Base-by-base conservation (phyloP, 495 filamentous ascomycete genomes). In the Lepidopterella palustris region DNA sequence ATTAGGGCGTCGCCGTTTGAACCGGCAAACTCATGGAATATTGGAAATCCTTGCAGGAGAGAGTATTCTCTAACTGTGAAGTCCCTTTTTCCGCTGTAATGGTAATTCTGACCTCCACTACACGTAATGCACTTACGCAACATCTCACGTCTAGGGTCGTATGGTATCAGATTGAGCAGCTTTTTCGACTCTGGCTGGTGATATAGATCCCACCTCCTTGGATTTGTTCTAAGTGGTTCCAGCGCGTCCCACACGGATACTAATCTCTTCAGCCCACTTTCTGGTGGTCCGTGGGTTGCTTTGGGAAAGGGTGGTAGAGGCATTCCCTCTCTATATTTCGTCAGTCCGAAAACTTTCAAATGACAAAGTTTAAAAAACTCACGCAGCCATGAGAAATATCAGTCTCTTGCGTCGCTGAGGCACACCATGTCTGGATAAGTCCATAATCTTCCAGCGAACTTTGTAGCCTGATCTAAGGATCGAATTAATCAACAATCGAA, bases 321-420 rank as follows among this genome's bases (percentile, higher is more conserved):
- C 64, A 92, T 89, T 0, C 91, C 92, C 85, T 89, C 55, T 39
- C 57, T 24, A 27, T 20, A 55, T 25, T 49, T 69, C 59, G 70
- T 65, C 56, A 57, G 26, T 42, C n/a, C 62, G 48, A 66, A 42
- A 2, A 2, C 2, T 39, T 55, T 57, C 42, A 57, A 32, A 31
- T 57, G 18, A 59, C 26, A 8, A 45, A 53, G n/a, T 23, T 49
- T 27, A 48, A 11, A 31, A 21, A 42, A 57, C 79, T 70, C 76
- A 88, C 87, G 84, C 87, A 8, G 91, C 80, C 0, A 88, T 92
- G 42, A 97, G 82, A 23, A 96, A 81, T 23, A 97, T 74, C 1
- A 96, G 66, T 3, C 93, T 77, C 48, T 74, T 77, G 21, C 87
- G 75, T 2, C 66, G 70, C 63, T 87, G 83, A 0, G 83, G 78